Base-by-base conservation (phyloP, 495 filamentous ascomycete species). In the Aspergillus nanangensis region DNA sequence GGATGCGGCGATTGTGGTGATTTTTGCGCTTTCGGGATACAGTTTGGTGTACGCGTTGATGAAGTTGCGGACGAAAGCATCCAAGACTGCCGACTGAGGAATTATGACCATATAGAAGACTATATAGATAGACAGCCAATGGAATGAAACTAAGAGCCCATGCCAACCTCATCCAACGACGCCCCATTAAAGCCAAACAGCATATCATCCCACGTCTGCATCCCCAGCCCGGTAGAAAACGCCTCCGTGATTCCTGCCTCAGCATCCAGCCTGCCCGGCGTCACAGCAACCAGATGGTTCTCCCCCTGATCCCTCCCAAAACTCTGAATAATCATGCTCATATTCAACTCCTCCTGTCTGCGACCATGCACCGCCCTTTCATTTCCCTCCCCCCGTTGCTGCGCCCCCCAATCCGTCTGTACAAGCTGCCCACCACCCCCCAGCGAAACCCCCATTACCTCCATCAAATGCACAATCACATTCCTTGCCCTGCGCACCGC, bases 301-400 rank as follows among this genome's bases (percentile, higher is more conserved):
- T 38, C 52, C 17, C 36, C 31, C 3, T 49, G 14, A 17, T 61
- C 55, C 21, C 52, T 46, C 23, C 58, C 55, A 23, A 71, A 66
- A 57, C 67, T 61, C 52, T 64, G 47, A 11, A 63, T 55, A 23
- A 70, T 56, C 49, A 63, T 53, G 43, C 67, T 46, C 41, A 59
- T 53, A 51, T 62, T 57, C 21, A 68, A 41, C 48, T 68, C 50
- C 13, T 60, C 46, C 33, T 36, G 20, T 50, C 53, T 29, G 44
- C n/a, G 19, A 10, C 14, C 29, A 10, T 32, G 10, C 29, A 14
- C 10, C 29, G 29, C 2, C 14, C 29, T 32, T 32, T 32, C n/a
- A n/a, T n/a, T n/a, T n/a, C n/a, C n/a, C n/a, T n/a, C n/a, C n/a
- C n/a, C n/a, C n/a, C n/a, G n/a, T n/a, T n/a, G n/a, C n/a, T n/a